These are phyloP conservation scores for Ustilago esculenta DNA, from an alignment of 1,284 basidiomycete genomes.

Conservation along the genomic window DNA sequence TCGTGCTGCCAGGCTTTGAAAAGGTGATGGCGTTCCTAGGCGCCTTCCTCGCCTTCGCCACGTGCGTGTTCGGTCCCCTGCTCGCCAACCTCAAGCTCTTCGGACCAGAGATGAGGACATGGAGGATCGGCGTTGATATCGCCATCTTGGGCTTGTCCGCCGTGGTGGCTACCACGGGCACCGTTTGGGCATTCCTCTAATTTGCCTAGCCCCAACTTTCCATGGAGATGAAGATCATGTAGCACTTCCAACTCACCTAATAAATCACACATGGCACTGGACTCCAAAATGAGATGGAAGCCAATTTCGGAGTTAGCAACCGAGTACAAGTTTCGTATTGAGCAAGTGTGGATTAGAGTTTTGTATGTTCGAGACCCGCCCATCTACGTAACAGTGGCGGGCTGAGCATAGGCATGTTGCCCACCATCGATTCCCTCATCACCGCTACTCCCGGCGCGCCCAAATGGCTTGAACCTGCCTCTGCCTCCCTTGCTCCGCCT, in stretches of 20 bases:
- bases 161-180: conserved; percentile 56
- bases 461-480: background rate
- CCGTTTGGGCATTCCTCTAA: conserved; percentile 56
- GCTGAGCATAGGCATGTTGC: conserved; percentile 23
- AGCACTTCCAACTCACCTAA: too few species aligned
- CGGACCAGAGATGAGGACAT: conserved; percentile 28
- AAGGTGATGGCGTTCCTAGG: conserved; percentile 90
- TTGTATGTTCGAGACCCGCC: conserved; percentile 44
- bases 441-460: background rate
- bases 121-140: conserved; percentile 42
- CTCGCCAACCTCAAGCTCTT: conserved; percentile 57
- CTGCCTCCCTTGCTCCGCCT: background rate
- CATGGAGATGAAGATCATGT: too few species aligned
- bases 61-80: conserved; percentile 63
- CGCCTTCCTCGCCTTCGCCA: conserved; percentile 81
- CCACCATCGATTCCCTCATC: too few species aligned
- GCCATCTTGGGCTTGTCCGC: conserved; percentile 45
- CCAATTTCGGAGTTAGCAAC: background rate
- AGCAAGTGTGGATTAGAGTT: conserved; percentile 19
- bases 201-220: too few species aligned
- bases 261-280: too few species aligned
- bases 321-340: background rate
- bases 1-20: conserved; percentile 81
- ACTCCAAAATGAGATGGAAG: too few species aligned
- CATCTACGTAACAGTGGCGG: conserved; percentile 37